Conservation (phyloP, 78 protist species). For the Acrasis kona region DNA sequence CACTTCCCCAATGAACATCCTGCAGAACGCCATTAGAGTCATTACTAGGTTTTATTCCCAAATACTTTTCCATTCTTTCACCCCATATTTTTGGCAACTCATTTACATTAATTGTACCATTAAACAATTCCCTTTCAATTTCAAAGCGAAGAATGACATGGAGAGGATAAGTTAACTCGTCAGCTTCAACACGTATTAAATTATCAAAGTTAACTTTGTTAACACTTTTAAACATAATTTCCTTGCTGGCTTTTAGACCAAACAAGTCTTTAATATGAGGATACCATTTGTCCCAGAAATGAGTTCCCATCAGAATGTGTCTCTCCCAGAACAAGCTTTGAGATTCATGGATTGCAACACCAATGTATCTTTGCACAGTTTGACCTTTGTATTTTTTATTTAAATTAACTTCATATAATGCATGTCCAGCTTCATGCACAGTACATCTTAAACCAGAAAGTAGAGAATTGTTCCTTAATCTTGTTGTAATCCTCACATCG, state of each 20-base stretch:
- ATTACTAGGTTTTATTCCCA: neutral
- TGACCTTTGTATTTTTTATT: neutral
- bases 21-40: neutral
- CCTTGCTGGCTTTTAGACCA: too few species aligned
- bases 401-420: conserved; percentile 16
- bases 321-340: conserved; percentile 37
- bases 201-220: neutral
- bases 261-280: neutral
- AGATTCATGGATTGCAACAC: conserved; percentile 33
- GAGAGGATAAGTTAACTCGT: conserved; percentile 23
- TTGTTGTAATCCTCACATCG: conserved; percentile 39
- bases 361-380: neutral
- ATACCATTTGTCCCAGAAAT: neutral
- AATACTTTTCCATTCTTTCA: conserved; percentile 12
- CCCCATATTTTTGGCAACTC: conserved; percentile 13
- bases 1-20: neutral
- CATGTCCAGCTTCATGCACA: conserved; percentile 37
- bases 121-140: conserved; percentile 21
- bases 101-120: neutral
- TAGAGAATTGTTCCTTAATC: neutral
- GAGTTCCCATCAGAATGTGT: neutral
- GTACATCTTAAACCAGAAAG: neutral
- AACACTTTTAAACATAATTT: too few species aligned
- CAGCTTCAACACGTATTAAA: conserved; percentile 34
- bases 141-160: conserved; percentile 31